Evolutionary conservation across 2,329 filamentous ascomycete genomes (phyloP).

Genomic region (Botryotinia convoluta): DNA sequence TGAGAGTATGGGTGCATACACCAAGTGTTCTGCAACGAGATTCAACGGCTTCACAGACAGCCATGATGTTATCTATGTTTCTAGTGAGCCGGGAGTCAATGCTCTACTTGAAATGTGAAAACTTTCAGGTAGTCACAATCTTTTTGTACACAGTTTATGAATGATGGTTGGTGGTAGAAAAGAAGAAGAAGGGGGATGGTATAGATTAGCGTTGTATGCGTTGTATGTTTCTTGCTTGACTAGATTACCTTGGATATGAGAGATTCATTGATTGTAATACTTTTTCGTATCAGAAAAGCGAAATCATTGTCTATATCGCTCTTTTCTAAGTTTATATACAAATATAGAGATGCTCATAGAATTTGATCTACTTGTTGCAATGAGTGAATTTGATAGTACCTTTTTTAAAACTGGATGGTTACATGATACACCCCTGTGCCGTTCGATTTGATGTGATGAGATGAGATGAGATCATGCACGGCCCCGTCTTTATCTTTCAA

Average conservation of each 20-base stretch:
- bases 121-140: not conserved
- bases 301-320: not conserved
- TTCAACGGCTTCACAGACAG: slow-evolving; percentile 97
- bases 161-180: not conserved
- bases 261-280: not conserved
- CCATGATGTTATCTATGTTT: slow-evolving; percentile 92
- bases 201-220: not conserved
- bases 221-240: not conserved
- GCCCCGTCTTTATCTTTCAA: not conserved
- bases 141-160: not conserved
- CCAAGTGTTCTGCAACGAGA: slow-evolving; percentile 92
- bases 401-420: not conserved
- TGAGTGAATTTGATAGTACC: not conserved
- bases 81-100: slow-evolving; percentile 82
- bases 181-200: not conserved
- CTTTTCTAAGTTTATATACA: slow-evolving; percentile 1
- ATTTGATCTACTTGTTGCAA: not conserved
- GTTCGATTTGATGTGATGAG: not conserved
- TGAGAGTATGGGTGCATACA: slow-evolving; percentile 98
- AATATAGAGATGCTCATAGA: not conserved
- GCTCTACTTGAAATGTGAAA: slow-evolving; percentile 56
- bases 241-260: slow-evolving; percentile 11
- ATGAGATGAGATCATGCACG: slow-evolving; percentile 1
- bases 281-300: not conserved
- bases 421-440: not conserved